Conservation (phyloP, 768 basidiomycete species). For the Coprinopsis strossmayeri region DNA sequence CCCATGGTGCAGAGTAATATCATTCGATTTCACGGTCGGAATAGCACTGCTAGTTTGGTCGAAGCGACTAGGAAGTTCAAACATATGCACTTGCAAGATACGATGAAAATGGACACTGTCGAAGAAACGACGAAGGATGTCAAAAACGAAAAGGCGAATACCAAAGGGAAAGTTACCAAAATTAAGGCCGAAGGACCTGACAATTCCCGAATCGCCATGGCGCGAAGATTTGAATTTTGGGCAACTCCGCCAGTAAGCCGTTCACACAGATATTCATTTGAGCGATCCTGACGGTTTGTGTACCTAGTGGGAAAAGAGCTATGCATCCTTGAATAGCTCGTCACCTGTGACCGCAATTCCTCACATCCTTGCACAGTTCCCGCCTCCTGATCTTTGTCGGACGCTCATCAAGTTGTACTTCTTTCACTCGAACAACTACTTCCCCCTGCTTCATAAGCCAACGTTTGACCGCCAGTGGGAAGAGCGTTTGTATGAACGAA, state of each 20-base stretch:
- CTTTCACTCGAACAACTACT: slow-evolving; percentile 44
- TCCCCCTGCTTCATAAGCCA: slow-evolving; percentile 66
- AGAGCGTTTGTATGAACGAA: slow-evolving; percentile 43
- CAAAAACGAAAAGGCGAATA: slow-evolving; percentile 6
- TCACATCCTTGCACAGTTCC: slow-evolving; percentile 32
- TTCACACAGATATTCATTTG: slow-evolving; percentile 3
- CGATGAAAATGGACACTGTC: slow-evolving; percentile 3
- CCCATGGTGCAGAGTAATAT: slow-evolving; percentile 29
- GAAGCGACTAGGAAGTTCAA: slow-evolving; percentile 47
- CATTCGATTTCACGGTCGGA: slow-evolving; percentile 57
- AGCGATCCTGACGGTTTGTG: slow-evolving; percentile 4
- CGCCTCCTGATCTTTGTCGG: slow-evolving; percentile 59
- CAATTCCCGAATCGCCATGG: slow-evolving; percentile 16
- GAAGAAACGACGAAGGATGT: neutral
- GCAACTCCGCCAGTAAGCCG: slow-evolving; percentile 43
- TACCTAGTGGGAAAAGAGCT: slow-evolving; percentile 52
- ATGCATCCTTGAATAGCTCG: slow-evolving; percentile 32
- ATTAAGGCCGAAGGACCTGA: slow-evolving; percentile 14
- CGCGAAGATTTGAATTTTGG: slow-evolving; percentile 50
- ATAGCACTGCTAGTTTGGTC: slow-evolving; percentile 50
- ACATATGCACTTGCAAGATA: slow-evolving; percentile 40
- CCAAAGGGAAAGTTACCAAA: neutral
- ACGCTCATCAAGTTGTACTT: slow-evolving; percentile 67
- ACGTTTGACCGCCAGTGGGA: slow-evolving; percentile 61
- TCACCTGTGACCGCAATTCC: slow-evolving; percentile 22